Evolutionary conservation across 2,329 filamentous ascomycete genomes (phyloP).

Genomic region (Neobulgaria alba): DNA sequence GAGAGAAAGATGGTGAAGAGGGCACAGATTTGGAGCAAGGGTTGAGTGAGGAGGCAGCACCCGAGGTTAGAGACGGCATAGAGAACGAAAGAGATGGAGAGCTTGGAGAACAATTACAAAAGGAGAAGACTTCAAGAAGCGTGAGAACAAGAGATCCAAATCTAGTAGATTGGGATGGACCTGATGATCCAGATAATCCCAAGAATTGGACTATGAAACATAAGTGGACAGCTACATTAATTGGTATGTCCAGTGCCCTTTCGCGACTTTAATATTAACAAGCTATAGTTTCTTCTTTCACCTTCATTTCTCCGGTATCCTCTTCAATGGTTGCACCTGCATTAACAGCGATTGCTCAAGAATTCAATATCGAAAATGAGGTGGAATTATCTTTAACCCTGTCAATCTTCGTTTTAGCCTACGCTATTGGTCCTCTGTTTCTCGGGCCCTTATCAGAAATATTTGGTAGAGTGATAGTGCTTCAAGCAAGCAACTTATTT

Average conservation of each 20-base stretch:
- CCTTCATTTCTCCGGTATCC: conserved; percentile 43
- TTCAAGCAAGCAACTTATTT: conserved; percentile 39
- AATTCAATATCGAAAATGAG: conserved; percentile 41
- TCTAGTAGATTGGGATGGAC: conserved; percentile 22
- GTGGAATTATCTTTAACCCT: conserved; percentile 38
- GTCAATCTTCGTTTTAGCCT: conserved; percentile 39
- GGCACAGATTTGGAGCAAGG: conserved; percentile 4
- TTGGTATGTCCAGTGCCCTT: conserved; percentile 21
- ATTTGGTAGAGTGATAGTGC: conserved; percentile 36
- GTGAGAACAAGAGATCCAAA: conserved; percentile 19
- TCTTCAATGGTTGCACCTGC: conserved; percentile 46
- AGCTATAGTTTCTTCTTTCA: conserved; percentile 35
- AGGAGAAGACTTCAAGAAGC: conserved; percentile 15
- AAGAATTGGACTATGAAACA: conserved; percentile 21
- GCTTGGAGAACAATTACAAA: conserved; percentile 14
- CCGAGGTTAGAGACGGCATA: conserved; percentile 19
- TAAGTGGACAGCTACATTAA: conserved; percentile 42
- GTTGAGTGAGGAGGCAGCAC: conserved; percentile 9
- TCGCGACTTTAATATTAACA: conserved; percentile 2
- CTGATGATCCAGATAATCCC: conserved; percentile 21
- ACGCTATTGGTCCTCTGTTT: conserved; percentile 38
- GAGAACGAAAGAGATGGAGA: conserved; percentile 22
- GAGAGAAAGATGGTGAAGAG: conserved; percentile 10
- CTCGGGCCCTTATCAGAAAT: conserved; percentile 54
- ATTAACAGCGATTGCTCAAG: conserved; percentile 41